Base-by-base conservation (phyloP, 352 stramenopile species). In the Phytopythium kandeliae region DNA sequence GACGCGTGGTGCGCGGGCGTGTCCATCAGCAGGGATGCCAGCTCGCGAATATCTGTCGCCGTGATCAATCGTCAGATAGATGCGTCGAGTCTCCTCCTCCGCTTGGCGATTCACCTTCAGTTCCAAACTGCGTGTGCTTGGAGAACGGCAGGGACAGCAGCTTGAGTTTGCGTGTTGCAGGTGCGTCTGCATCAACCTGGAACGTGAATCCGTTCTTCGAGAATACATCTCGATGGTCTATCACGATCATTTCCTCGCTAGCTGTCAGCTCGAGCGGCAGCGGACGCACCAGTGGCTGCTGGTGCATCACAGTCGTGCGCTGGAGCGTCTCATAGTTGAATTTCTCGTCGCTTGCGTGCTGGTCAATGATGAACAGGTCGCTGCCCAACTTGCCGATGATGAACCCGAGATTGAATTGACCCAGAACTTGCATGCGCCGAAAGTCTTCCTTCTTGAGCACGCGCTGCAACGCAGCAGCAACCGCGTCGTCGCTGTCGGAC, bases 361-460 rank as follows among this genome's bases (percentile, higher is more conserved):
- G 97, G 70, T 99, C 97, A n/a, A 99, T 83, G 58, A 99, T 98
- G 79, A 97, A 99, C 17, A 99, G 61, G 53, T 98, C 86, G 48
- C 89, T 72, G 48, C 90, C 85, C 21, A 92, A 65, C 35, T 81
- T 80, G 26, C 74, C 89, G 31, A 99, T 92, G 40, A 99, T 97
- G 60, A 99, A 99, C 3, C 96, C 96, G 54, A 98, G 80, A 58
- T 99, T 99, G 67, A 99, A 99, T 52, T 99, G 96, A 4, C 96
- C 95, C 41, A 98, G 67, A 19, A 98, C 78, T 24, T 88, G 60
- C 85, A 98, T 98, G 21, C 77, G 67, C 28, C 63, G 60, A 64
- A 99, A 98, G 60, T 98, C 89, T 34, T 92, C 72, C 44, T 98
- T 97, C 17, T 71, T 77, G 17, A 98, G 68, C 44, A 85, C 74